Evolutionary conservation across 2,329 filamentous ascomycete genomes (phyloP), one percentile per base, ranked within the genome.

Genomic region (Polychaeton citri): DNA sequence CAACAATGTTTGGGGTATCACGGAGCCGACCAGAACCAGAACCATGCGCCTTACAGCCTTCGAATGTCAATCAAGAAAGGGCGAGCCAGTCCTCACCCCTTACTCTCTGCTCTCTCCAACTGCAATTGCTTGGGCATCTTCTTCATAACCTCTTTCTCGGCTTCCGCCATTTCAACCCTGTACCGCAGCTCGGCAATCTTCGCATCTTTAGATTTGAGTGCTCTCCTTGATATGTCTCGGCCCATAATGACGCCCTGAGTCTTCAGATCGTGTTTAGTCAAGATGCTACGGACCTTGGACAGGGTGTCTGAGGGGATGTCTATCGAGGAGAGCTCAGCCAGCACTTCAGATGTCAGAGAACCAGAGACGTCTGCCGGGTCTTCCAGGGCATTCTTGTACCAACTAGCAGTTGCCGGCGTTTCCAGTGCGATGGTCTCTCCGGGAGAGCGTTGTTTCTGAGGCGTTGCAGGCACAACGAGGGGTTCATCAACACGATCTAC

Each of bases 101-200:
- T 21, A 36, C 30, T 38, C 20, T 30, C 35, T 16, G 47, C 43
- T 28, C 48, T 38, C 19, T 51, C 44, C 48, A 44, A 49, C 33
- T 54, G 60, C 47, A 63, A 44, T 37, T 57, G 54, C 32, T 38
- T 38, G n/a, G 34, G 35, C 5, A 46, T 36, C 12, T 38, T 60
- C 40, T 61, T 65, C 49, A 71, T 66, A 38, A 70, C 63, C 49
- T 74, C 68, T 30, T 63, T 54, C 50, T 76, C 69, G 10, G 65
- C 64, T 50, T 76, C 69, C 21, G 80, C 52, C 9, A 59, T 60
- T 4, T 55, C 58, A 66, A 92, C 64, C 46, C 79, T 62, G 52
- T 81, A 62, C 62, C 77, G 69, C 59, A 93, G 59, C 56, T 81
- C 64, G 55, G 68, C 58, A 54, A 80, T 63, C 60, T 76, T 61